Evolutionary conservation across 768 basidiomycete genomes (phyloP).

Genomic region (Mycena haematopus): DNA sequence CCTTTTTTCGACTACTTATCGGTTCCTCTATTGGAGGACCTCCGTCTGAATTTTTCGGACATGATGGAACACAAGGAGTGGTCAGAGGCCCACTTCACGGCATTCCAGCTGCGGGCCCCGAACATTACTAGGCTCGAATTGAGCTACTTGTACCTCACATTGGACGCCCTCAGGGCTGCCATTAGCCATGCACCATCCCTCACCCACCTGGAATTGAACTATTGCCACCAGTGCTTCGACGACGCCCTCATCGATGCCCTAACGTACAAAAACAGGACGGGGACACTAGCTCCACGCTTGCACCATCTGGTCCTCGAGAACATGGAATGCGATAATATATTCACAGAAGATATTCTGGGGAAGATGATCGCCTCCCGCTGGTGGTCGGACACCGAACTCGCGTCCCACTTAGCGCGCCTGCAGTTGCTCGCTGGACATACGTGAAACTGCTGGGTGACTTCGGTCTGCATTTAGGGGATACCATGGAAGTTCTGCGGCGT

Average conservation of each 20-base stretch:
- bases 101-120: slow-evolving; percentile 2
- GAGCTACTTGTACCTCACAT: background rate
- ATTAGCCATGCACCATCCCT: background rate
- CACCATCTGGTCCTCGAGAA: background rate
- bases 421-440: background rate
- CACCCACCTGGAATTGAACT: background rate
- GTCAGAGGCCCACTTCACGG: background rate
- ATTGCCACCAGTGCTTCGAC: background rate
- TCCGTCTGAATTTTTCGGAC: background rate
- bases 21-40: background rate
- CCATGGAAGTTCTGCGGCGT: background rate
- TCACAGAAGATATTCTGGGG: background rate
- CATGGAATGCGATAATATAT: background rate
- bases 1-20: background rate
- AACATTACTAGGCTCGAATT: background rate
- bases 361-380: background rate
- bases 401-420: no score
- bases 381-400: background rate
- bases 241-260: background rate
- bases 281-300: background rate
- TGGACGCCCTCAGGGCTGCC: background rate
- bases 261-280: background rate
- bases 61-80: background rate
- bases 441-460: background rate
- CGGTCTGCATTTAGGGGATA: background rate